phyloP scores from a whole-genome alignment of 768 basidiomycete genomes.

The Kwoniella bestiolae region DNA sequence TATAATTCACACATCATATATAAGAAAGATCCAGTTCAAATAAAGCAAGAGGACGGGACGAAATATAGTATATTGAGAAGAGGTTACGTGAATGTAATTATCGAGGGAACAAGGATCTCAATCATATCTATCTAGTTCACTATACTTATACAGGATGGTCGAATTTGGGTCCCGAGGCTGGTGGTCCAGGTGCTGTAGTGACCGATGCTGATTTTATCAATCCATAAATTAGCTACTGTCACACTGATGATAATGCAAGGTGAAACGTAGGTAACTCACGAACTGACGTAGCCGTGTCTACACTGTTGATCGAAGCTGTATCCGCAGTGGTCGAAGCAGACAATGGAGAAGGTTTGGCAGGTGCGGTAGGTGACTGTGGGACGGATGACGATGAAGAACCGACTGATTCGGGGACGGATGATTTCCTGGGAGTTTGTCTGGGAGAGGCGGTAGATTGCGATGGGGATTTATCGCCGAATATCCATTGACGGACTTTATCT shows the following conservation, averaged over 20 bases:
- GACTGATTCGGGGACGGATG: slow-evolving; percentile 10
- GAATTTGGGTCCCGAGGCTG: slow-evolving; percentile 42
- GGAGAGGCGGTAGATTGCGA: slow-evolving; percentile 1
- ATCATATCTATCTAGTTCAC: slow-evolving; percentile 1
- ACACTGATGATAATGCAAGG: no score
- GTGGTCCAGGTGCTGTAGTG: slow-evolving; percentile 43
- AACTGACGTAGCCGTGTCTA: slow-evolving; percentile 19
- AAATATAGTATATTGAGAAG: background rate
- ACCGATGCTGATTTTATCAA: slow-evolving; percentile 31
- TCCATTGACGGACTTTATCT: slow-evolving; percentile 73
- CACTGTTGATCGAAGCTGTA: slow-evolving; percentile 12
- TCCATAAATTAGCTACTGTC: background rate
- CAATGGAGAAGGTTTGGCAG: background rate
- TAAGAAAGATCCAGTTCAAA: background rate
- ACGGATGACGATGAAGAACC: background rate
- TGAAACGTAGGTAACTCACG: slow-evolving; percentile 15
- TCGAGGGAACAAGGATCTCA: background rate
- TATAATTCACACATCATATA: background rate
- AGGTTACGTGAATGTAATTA: background rate
- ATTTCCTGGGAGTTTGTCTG: slow-evolving; percentile 5
- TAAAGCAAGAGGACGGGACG: background rate
- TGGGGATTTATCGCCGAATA: slow-evolving; percentile 61
- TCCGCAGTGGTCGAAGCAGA: background rate
- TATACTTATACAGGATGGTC: slow-evolving; percentile 20
- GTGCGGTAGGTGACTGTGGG: background rate